phyloP scores from a whole-genome alignment of 305 asterid species.

The Ajuga reptans region DNA sequence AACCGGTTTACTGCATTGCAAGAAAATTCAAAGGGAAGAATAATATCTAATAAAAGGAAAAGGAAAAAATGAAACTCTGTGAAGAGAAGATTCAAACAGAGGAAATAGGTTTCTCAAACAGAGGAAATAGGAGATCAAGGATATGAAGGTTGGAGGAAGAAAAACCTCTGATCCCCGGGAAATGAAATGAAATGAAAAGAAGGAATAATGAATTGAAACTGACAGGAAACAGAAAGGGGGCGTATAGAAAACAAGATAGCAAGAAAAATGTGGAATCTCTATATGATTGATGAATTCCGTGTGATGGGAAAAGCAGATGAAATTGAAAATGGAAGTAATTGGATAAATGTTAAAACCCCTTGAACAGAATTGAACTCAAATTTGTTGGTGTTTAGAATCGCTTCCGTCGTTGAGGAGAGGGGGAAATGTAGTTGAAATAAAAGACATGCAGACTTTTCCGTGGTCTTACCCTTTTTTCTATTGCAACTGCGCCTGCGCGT shows the following conservation, averaged over 20 bases:
- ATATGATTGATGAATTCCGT: constrained; percentile 5
- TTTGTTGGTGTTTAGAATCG: constrained; percentile 1
- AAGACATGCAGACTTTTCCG: constrained; percentile 28
- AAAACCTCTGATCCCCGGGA: constrained; percentile 16
- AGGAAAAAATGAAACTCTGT: neutral
- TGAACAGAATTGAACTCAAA: neutral
- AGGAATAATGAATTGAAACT: constrained; percentile 10
- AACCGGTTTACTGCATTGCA: constrained; percentile 20
- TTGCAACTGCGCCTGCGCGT: constrained; percentile 35
- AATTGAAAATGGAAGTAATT: neutral
- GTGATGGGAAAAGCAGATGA: constrained; percentile 9
- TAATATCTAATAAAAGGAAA: neutral
- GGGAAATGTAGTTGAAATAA: constrained; percentile 12
- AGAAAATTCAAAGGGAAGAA: neutral
- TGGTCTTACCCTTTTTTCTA: neutral
- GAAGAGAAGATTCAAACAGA: neutral
- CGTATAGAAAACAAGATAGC: neutral
- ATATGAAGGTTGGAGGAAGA: constrained; percentile 19
- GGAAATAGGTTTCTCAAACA: neutral
- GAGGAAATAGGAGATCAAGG: constrained; percentile 3
- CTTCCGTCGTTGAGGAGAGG: constrained; percentile 1
- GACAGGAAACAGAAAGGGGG: constrained; percentile 2
- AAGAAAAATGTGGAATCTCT: constrained; percentile 1
- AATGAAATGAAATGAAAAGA: constrained; percentile 1
- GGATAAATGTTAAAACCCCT: constrained; percentile 16